These are phyloP conservation scores for Solanum peruvianum DNA, from an alignment of 257 asterid genomes.

Conservation along the genomic window DNA sequence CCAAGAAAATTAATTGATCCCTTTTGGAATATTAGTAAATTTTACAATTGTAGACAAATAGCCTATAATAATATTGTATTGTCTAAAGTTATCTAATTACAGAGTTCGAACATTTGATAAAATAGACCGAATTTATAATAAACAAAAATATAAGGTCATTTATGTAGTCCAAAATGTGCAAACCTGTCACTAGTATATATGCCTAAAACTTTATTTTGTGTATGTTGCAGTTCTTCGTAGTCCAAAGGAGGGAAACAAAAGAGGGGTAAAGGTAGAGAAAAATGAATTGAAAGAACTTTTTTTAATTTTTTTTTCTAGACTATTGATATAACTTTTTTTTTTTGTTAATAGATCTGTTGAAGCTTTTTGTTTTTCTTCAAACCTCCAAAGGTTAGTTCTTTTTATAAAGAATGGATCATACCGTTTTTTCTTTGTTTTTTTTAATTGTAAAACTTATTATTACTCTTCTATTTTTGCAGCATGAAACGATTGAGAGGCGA, in stretches of 20 bases:
- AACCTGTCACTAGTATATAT: neutral
- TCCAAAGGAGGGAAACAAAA: conserved; percentile 1
- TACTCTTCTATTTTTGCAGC: conserved; percentile 6
- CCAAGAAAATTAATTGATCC: too few species aligned
- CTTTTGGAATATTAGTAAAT: too few species aligned
- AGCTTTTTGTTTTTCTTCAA: conserved; percentile 9
- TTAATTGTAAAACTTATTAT: neutral
- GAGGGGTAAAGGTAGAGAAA: neutral
- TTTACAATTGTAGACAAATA: too few species aligned
- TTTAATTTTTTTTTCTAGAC: neutral
- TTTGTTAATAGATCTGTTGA: conserved; percentile 51
- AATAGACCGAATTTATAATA: neutral
- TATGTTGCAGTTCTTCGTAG: neutral
- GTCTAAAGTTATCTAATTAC: neutral
- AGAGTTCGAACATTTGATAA: neutral
- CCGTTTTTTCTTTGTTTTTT: too few species aligned
- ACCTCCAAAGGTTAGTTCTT: conserved; percentile 33
- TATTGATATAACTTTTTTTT: conserved; percentile 1
- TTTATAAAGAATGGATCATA: neutral
- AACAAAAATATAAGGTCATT: neutral
- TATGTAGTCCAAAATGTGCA: neutral
- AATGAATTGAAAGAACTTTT: neutral
- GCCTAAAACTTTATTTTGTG: neutral
- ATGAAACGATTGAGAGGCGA: conserved; percentile 79
- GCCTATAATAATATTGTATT: too few species aligned